Evolutionary conservation across 495 filamentous ascomycete genomes (phyloP), one percentile per base, ranked within the genome.

Genomic region (Saxophila tyrrhenica): DNA sequence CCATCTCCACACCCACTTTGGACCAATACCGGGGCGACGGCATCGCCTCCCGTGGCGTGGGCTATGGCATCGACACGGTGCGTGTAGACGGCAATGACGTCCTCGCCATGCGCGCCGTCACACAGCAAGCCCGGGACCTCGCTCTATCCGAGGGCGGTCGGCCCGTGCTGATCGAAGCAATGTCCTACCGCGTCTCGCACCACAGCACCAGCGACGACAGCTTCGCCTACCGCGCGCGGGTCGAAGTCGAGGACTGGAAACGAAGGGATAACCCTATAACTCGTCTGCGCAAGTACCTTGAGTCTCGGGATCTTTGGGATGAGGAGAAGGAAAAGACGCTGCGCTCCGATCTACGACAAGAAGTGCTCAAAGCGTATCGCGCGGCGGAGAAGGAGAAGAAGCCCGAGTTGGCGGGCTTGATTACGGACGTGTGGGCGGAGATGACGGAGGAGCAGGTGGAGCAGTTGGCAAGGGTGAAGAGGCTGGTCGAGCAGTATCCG

Each of bases 201-300:
- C 92, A 99, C 70, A 95, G 89, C 68, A 99, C 92, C 0, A 88
- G 83, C n/a, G 92, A 99, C 61, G 92, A 99, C 64, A 90, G 85
- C 35, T 97, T 95, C 64, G 91, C 91, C 1, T 99, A 99, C 68
- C 88, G 92, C 17, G 89, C 91, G 0, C 78, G 81, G 23, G 85
- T 95, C 0, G 92, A 99, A 62, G 92, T 99, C 1, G 92, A 99
- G 63, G 91, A 97, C 59, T 98, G 92, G 92, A 97, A 97, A 66
- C 75, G 89, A 3, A 75, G 94, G 10, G 92, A 98, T 66, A 97
- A 97, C 64, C 92, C 92, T 0, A 89, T 98, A 41, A 87, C 89
- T 42, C 73, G 91, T 48, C 66, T 98, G 61, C 79, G 92, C 22
- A 98, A 97, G 72, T 97, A 85, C 77, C 78, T 98, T 63, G 89